These are phyloP conservation scores for Smittium culicis DNA, from an alignment of 371 early-diverging fungal genomes.

Conservation along the genomic window DNA sequence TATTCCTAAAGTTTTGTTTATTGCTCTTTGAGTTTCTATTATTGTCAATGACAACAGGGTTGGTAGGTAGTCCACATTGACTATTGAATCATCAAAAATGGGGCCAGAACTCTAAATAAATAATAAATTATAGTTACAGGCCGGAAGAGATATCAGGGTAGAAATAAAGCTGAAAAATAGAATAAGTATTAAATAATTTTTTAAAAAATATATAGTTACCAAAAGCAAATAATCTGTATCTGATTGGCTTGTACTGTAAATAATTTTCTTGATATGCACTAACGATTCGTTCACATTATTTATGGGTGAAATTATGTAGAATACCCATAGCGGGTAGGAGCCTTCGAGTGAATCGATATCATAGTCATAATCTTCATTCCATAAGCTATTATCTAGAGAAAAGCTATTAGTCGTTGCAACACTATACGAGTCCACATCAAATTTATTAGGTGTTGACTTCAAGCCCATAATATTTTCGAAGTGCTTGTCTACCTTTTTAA, in stretches of 20 bases:
- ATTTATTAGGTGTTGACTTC: not conserved
- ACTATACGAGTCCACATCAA: not conserved
- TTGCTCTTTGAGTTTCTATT: not conserved
- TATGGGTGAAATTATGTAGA: not conserved
- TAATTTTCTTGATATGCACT: constrained; percentile 3
- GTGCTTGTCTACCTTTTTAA: not conserved
- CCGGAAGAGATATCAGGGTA: too few species aligned
- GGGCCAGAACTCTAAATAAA: constrained; percentile 4
- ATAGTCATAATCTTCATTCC: not conserved
- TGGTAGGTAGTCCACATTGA: not conserved
- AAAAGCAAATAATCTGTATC: not conserved
- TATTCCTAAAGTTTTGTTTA: not conserved
- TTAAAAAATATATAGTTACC: too few species aligned
- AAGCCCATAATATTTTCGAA: not conserved
- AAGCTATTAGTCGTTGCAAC: not conserved
- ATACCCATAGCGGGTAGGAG: not conserved
- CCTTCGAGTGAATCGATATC: not conserved
- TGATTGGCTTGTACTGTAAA: not conserved
- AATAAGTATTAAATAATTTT: too few species aligned
- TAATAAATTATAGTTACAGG: too few species aligned
- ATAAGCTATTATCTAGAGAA: not conserved
- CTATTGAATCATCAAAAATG: constrained; percentile 4
- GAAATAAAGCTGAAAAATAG: too few species aligned
- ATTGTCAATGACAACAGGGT: constrained; percentile 2
- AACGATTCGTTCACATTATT: not conserved